phyloP scores from a whole-genome alignment of 2,329 filamentous ascomycete genomes.

The Diaporthe vaccinii region DNA sequence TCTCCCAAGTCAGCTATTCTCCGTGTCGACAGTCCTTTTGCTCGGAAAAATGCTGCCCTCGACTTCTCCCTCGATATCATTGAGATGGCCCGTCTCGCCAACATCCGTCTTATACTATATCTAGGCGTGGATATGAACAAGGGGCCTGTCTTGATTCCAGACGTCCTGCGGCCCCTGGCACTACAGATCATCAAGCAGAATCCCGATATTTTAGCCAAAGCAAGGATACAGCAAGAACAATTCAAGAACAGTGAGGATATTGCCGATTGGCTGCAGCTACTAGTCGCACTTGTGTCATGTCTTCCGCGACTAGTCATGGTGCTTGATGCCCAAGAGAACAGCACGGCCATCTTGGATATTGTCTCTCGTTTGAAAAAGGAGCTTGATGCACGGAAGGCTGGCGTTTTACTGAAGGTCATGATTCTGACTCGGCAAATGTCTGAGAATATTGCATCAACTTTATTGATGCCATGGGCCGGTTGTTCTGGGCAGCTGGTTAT shows the following conservation, averaged over 20 bases:
- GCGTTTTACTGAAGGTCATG: background rate
- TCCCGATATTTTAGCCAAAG: background rate
- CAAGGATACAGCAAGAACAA: background rate
- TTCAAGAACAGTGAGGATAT: background rate
- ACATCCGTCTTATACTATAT: background rate
- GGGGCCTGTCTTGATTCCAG: background rate
- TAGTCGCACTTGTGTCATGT: background rate
- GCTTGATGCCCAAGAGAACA: background rate
- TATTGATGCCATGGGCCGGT: background rate
- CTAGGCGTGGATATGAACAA: background rate
- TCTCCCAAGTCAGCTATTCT: background rate
- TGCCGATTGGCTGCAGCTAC: background rate
- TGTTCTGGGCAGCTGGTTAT: background rate
- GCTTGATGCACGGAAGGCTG: background rate
- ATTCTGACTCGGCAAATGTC: background rate
- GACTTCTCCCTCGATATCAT: background rate
- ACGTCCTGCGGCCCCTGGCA: background rate
- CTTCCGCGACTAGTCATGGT: background rate
- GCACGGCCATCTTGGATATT: background rate
- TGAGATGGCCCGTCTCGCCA: background rate
- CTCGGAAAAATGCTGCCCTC: background rate
- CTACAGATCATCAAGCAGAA: background rate
- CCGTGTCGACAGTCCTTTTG: background rate
- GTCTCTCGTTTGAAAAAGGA: background rate
- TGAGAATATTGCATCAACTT: background rate